Evolutionary conservation across 768 basidiomycete species (phyloP).

Genomic region (Exidia glandulosa): DNA sequence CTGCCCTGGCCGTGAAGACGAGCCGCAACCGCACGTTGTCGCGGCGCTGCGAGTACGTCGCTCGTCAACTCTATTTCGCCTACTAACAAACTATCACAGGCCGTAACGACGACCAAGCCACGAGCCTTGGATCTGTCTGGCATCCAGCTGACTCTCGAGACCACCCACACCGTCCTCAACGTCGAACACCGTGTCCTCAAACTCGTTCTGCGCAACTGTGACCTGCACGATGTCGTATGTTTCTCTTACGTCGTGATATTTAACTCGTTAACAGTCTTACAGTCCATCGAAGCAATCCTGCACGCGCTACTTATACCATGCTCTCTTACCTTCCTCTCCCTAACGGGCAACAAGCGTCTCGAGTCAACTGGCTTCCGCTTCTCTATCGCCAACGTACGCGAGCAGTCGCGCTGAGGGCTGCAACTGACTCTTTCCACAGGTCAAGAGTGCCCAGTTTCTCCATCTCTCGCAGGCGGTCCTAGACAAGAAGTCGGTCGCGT

Average conservation of each 20-base stretch:
- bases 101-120: slow-evolving; percentile 42
- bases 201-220: slow-evolving; percentile 75
- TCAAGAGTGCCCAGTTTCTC: slow-evolving; percentile 69
- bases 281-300: slow-evolving; percentile 81
- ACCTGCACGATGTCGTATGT: slow-evolving; percentile 71
- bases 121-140: slow-evolving; percentile 73
- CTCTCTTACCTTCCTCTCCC: slow-evolving; percentile 68
- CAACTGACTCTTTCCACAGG: slow-evolving; percentile 29
- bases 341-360: slow-evolving; percentile 78
- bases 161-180: slow-evolving; percentile 70
- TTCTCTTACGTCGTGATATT: background rate
- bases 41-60: slow-evolving; percentile 54
- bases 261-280: slow-evolving; percentile 57
- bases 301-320: slow-evolving; percentile 82
- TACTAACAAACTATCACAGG: slow-evolving; percentile 22
- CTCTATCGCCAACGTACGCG: slow-evolving; percentile 58
- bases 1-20: slow-evolving; percentile 65
- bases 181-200: slow-evolving; percentile 91
- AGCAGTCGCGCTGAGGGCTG: background rate
- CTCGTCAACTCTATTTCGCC: slow-evolving; percentile 17
- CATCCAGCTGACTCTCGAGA: slow-evolving; percentile 55
- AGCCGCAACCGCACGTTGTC: slow-evolving; percentile 53
- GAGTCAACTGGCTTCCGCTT: slow-evolving; percentile 67
- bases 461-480: slow-evolving; percentile 80
- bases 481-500: slow-evolving; percentile 79